Evolutionary conservation across 129 eudicot species (phyloP).

Genomic region (Flaveria brownii): DNA sequence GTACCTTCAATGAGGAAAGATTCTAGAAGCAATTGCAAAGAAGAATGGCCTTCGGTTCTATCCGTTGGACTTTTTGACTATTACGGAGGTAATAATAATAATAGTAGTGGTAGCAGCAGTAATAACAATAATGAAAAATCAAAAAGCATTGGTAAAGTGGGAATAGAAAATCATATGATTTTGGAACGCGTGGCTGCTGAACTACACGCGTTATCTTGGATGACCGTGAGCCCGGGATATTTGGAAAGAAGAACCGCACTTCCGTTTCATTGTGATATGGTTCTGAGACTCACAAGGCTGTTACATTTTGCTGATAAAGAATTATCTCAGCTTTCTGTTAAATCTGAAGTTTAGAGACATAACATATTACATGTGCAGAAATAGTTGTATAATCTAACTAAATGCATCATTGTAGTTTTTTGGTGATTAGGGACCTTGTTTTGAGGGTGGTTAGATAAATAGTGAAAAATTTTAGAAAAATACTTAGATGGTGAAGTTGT

Average conservation of each 20-base stretch:
- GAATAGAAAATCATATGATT: conserved; percentile 57
- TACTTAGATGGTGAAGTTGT: conserved; percentile 29
- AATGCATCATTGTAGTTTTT: conserved; percentile 17
- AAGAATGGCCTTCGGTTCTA: conserved; percentile 97
- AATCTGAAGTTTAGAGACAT: conserved; percentile 42
- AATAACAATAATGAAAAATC: conserved; percentile 32
- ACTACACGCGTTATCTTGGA: conserved; percentile 93
- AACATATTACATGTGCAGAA: conserved; percentile 32
- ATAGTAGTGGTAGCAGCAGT: background rate
- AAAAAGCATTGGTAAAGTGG: conserved; percentile 50
- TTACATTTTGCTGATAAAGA: conserved; percentile 95
- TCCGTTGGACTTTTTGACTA: conserved; percentile 81
- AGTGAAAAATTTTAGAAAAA: conserved; percentile 1
- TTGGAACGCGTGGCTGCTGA: conserved; percentile 91
- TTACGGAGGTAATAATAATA: conserved; percentile 57
- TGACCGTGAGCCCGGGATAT: conserved; percentile 95
- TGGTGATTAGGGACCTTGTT: conserved; percentile 24
- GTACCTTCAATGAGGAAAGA: conserved; percentile 87
- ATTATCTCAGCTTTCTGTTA: conserved; percentile 56
- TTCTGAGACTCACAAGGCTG: conserved; percentile 82
- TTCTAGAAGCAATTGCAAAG: conserved; percentile 50
- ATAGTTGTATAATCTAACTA: conserved; percentile 32
- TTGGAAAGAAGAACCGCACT: conserved; percentile 81
- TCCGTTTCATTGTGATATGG: conserved; percentile 98
- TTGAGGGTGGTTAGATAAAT: conserved; percentile 26